phyloP scores from a whole-genome alignment of 1,284 basidiomycete species.

The Sanguinoderma infundibulare region DNA sequence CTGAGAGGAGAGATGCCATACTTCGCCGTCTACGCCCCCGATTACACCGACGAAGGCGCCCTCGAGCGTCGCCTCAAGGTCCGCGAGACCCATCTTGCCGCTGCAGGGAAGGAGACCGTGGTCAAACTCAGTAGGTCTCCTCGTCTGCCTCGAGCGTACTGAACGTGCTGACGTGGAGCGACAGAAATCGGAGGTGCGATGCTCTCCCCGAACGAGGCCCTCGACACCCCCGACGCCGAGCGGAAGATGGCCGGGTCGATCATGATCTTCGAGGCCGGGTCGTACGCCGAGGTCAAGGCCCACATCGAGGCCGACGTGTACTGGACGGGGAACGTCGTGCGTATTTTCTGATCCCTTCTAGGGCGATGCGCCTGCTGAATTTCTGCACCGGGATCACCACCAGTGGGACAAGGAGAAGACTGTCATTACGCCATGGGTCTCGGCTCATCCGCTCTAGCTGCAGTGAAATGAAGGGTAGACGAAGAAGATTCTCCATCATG shows the following conservation, averaged over 20 bases:
- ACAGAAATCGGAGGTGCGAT: constrained; percentile 35
- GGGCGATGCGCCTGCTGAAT: not conserved
- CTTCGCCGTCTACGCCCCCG: constrained; percentile 42
- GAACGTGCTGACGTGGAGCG: not conserved
- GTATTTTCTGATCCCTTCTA: not conserved
- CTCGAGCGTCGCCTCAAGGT: constrained; percentile 35
- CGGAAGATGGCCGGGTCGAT: constrained; percentile 36
- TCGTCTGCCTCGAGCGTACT: too few species aligned
- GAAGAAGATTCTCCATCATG: too few species aligned
- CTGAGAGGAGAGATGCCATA: constrained; percentile 18
- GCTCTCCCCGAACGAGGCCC: constrained; percentile 32
- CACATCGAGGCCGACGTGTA: constrained; percentile 32
- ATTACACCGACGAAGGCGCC: constrained; percentile 37
- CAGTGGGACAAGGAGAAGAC: constrained; percentile 34
- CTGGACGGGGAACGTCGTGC: constrained; percentile 31
- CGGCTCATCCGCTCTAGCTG: constrained; percentile 12
- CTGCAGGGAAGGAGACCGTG: constrained; percentile 24
- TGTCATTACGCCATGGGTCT: constrained; percentile 27
- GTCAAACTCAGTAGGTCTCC: constrained; percentile 28
- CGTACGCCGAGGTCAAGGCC: constrained; percentile 32
- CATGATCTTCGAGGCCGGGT: constrained; percentile 32
- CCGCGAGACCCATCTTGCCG: constrained; percentile 34
- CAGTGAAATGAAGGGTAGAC: too few species aligned
- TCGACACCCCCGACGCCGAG: constrained; percentile 22
- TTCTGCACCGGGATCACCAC: not conserved